Evolutionary conservation across 441 rosid genomes (phyloP).

Genomic region (Gossypium lobatum): DNA sequence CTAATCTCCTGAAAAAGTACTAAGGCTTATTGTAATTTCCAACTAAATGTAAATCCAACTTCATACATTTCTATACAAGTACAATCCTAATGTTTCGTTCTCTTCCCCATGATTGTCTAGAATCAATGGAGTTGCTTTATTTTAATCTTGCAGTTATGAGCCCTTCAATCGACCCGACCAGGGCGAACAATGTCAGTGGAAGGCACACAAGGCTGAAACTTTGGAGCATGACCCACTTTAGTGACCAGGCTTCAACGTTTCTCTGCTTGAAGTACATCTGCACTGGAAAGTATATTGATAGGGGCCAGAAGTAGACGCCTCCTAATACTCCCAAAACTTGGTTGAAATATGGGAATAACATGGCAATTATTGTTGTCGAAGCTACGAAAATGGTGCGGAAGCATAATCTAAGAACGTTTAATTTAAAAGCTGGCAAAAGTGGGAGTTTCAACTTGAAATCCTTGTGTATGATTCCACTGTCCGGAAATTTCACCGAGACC

Average conservation of each 20-base stretch:
- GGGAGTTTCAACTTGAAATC: slow-evolving; percentile 36
- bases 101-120: background rate
- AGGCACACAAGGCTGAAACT: slow-evolving; percentile 53
- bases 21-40: background rate
- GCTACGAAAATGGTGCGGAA: slow-evolving; percentile 50
- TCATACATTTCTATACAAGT: background rate
- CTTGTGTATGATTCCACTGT: slow-evolving; percentile 31
- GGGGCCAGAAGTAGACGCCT: slow-evolving; percentile 73
- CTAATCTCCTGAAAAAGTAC: background rate
- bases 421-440: slow-evolving; percentile 21
- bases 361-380: slow-evolving; percentile 51
- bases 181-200: slow-evolving; percentile 30
- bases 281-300: slow-evolving; percentile 72
- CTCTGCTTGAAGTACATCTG: slow-evolving; percentile 69
- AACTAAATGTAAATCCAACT: background rate
- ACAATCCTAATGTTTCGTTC: background rate
- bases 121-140: background rate
- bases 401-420: slow-evolving; percentile 47
- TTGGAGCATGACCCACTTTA: slow-evolving; percentile 56
- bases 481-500: slow-evolving; percentile 36
- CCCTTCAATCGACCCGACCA: slow-evolving; percentile 58
- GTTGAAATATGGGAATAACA: slow-evolving; percentile 74
- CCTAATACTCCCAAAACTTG: slow-evolving; percentile 68
- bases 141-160: slow-evolving; percentile 40
- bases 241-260: slow-evolving; percentile 53